Evolutionary conservation across 2,329 filamentous ascomycete species (phyloP), one percentile per base, ranked within the genome.

Genomic region (Biscogniauxia sp.): DNA sequence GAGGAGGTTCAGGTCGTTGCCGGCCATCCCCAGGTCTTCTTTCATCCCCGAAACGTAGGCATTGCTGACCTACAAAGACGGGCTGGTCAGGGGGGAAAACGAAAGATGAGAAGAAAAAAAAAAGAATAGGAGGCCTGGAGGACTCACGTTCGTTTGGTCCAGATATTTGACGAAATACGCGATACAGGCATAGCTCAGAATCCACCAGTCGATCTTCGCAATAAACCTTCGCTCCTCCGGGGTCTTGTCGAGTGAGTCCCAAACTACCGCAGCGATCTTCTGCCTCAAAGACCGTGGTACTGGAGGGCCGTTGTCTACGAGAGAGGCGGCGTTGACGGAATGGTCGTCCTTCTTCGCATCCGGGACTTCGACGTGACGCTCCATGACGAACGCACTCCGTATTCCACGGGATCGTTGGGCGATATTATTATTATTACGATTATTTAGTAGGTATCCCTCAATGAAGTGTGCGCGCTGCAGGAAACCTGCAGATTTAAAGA

Each of bases 121-220:
- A n/a, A n/a, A n/a, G 28, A 23, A 23, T 23, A 37, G 37, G 15
- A 15, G 15, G 8, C 52, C 6, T 8, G 20, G 13, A 20, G 6
- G 13, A 68, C 69, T 61, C 41, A 68, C 64, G 59, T 73, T 69
- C 0, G 72, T 73, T 53, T 74, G 72, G 58, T 77, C 73, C 6
- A 78, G 64, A 26, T 73, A 74, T 63, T 76, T 77, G 70, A 77
- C 74, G 51, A 78, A 78, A 59, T 76, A 77, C 1, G 73, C 74
- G 1, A 75, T 50, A 20, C 73, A 77, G 3, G 69, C 72, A 57
- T 76, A 76, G 0, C 70, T 75, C 23, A 78, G 56, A 28, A 77
- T 72, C 65, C 69, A 74, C 63, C 69, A 72, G 53, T 77, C 75
- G 2, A 76, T 64, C 55, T 76, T 76, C 13, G 63, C 61, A 11